These are phyloP conservation scores for Zea luxurians DNA, from an alignment of 176 grass and related monocot species.

Conservation along the genomic window DNA sequence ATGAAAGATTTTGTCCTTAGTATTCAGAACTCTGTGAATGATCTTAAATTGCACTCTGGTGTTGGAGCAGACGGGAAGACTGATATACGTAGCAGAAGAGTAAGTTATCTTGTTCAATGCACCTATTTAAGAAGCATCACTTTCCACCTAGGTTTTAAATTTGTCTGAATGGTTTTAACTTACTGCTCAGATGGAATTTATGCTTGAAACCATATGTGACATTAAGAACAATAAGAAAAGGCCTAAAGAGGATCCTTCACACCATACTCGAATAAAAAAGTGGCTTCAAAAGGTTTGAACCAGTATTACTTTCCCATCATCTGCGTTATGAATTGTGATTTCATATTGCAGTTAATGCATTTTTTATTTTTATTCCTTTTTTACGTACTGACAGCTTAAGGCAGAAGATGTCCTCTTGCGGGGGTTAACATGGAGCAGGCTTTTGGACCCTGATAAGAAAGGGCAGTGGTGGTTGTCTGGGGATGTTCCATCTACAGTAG, in stretches of 20 bases:
- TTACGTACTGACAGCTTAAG: conserved; percentile 56
- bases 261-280: conserved; percentile 80
- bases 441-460: conserved; percentile 90
- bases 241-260: conserved; percentile 69
- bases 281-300: conserved; percentile 89
- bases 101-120: conserved; percentile 46
- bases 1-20: conserved; percentile 94
- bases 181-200: conserved; percentile 83
- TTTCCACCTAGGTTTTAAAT: conserved; percentile 24
- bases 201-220: conserved; percentile 91
- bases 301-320: neutral
- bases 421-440: conserved; percentile 72
- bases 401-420: conserved; percentile 71
- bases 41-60: conserved; percentile 54
- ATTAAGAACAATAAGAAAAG: conserved; percentile 97
- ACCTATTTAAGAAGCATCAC: conserved; percentile 20
- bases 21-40: conserved; percentile 70
- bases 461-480: conserved; percentile 94
- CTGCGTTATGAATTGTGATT: conserved; percentile 4
- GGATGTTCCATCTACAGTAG: conserved; percentile 45
- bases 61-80: conserved; percentile 49
- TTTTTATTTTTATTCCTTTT: conserved; percentile 32
- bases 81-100: conserved; percentile 71
- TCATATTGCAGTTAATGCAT: conserved; percentile 21
- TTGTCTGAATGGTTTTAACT: conserved; percentile 37